Evolutionary conservation across 2,329 filamentous ascomycete species (phyloP).

Genomic region (Lasiodiplodia hormozganensis): DNA sequence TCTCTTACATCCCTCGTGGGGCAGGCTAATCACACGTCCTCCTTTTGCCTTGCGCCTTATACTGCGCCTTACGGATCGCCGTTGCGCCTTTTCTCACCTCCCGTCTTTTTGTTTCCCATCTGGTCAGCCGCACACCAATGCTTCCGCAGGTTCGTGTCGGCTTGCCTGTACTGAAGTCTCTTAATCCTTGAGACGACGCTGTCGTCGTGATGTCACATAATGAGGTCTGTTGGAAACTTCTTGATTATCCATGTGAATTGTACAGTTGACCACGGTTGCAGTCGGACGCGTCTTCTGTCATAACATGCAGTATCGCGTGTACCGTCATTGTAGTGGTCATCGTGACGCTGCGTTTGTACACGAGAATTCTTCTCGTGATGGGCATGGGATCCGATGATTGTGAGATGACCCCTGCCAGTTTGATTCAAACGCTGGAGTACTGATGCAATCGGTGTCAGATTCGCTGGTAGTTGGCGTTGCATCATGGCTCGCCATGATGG

Average conservation of each 20-base stretch:
- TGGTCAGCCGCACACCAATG: conserved; percentile 4
- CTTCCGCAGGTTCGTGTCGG: neutral
- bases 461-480: neutral
- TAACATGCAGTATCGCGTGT: conserved; percentile 8
- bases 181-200: neutral
- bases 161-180: neutral
- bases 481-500: conserved; percentile 1
- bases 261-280: neutral
- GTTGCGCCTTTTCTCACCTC: neutral
- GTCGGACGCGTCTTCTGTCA: neutral
- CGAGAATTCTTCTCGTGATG: conserved; percentile 6
- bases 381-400: conserved; percentile 16
- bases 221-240: neutral
- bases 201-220: neutral
- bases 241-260: neutral
- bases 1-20: neutral
- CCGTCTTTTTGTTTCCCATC: neutral
- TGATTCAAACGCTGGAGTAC: neutral
- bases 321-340: neutral
- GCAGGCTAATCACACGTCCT: neutral
- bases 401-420: neutral
- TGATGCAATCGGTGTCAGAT: neutral
- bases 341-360: conserved; percentile 1
- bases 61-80: neutral
- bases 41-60: neutral